Percentiles rank a stretch among this genome's conserved stretches.
These are phyloP conservation scores for Manihot esculenta DNA, from an alignment of 441 rosid genomes.

Conservation along the genomic window DNA sequence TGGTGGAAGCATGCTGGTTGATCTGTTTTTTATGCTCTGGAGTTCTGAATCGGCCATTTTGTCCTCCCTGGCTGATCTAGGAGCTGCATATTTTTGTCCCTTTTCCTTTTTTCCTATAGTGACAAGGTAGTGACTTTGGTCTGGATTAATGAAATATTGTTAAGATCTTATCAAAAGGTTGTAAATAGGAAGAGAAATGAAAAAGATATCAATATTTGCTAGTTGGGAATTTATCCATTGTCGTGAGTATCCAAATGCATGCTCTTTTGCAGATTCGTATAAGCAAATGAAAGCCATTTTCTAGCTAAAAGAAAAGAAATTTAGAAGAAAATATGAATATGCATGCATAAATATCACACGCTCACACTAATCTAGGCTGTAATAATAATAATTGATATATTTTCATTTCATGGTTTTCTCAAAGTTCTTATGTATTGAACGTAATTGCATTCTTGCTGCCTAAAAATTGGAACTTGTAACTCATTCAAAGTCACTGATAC, in stretches of 20 bases:
- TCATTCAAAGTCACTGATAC: background rate
- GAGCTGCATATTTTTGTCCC: background rate
- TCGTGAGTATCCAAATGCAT: background rate
- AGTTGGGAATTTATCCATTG: background rate
- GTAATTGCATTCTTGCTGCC: background rate
- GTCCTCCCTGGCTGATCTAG: background rate
- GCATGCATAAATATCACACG: background rate
- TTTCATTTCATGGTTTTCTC: too few species aligned
- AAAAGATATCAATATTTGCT: too few species aligned
- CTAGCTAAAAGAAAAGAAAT: background rate
- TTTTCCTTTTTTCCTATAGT: background rate
- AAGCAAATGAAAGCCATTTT: background rate
- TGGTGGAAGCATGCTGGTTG: background rate
- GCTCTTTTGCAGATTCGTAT: too few species aligned
- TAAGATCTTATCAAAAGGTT: too few species aligned
- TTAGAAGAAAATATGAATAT: background rate
- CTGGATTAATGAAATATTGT: background rate
- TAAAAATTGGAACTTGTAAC: background rate
- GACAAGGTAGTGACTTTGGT: background rate
- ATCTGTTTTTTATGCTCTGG: background rate
- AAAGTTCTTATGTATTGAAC: background rate
- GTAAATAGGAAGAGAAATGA: too few species aligned
- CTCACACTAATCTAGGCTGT: background rate
- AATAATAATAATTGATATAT: background rate
- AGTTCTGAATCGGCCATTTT: background rate